Evolutionary conservation across 129 eudicot species (phyloP), one percentile per base, ranked within the genome.

Genomic region (Centella asiatica): DNA sequence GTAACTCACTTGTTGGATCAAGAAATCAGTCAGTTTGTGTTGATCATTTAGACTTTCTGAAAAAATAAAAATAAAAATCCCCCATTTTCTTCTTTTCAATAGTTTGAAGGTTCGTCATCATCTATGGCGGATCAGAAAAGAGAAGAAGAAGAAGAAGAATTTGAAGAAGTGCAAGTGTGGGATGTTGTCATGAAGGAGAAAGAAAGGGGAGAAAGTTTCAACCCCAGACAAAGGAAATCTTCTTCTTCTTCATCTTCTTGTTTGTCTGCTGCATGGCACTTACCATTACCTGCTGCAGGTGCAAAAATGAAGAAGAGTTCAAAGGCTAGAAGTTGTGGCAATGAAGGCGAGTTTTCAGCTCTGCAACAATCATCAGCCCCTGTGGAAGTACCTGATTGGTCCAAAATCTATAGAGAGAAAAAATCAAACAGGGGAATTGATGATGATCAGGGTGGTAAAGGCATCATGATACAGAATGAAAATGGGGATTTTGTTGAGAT

Each of bases 161-260:
- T 65, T 24, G 65, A 66, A 60, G 81, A 76, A 60, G 76, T 44
- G 48, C 76, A 76, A 19, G 64, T 76, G 52, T 76, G 81, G 77
- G 81, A 53, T 53, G 25, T 26, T 51, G 33, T 25, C 15, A 11
- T 60, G 60, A 76, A 32, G 17, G 63, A 47, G 39, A 64, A 51
- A 64, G 71, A 69, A 51, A 31, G 39, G 20, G 9, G 6, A 51
- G 23, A 64, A 48, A 33, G 40, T 23, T 44, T 26, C 14, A 28
- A 20, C 11, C 15, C 40, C 9, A 56, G 19, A 24, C 26, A 56
- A 22, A 68, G 10, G 39, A 52, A 51, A 19, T 53, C 17, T 29
- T 62, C 64, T 56, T 64, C 57, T 57, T 32, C 55, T 28, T 40
- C 45, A 4, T 44, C 71, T 28, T 55, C 71, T 55, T 17, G 39